Base-by-base conservation (phyloP, 805 yeast genomes). In the Komagataella mondaviorum region DNA sequence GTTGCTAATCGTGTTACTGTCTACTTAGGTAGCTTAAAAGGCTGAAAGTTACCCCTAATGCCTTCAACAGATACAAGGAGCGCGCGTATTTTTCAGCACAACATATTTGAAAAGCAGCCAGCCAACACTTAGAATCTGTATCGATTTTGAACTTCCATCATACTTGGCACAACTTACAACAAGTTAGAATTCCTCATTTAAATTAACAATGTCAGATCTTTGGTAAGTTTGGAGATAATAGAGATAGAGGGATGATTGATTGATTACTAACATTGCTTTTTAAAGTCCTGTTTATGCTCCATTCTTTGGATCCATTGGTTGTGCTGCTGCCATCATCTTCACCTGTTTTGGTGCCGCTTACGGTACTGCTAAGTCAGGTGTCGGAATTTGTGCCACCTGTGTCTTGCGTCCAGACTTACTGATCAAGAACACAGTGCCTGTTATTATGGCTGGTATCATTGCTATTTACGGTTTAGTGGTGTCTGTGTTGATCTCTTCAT, bases 301-400 rank as follows among this genome's bases (percentile, higher is more conserved):
- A 69, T 93, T 93, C 79, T 93, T 93, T 71, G 99, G 99, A 65
- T 91, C 97, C 60, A 88, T 93, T 66, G 99, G 99, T 68, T 95
- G 99, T 79, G 96, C 99, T 54, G 88, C 98, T 51, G 97, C 99
- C 70, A 93, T 93, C 67, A 88, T 95, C 66, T 93, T 93, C 81
- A 90, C 99, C 70, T 88, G 96, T 67, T 88, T 90, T 68, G 99
- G 99, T 76, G 98, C 99, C 64, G 88, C 96, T 53, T 90, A 90
- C 72, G 99, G 99, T 76, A 91, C 98, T 59, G 99, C 99, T 66
- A 91, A 91, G 73, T 86, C 96, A 23, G 99, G 99, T 76, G 96
- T 93, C 59, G 99, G 98, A 81, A 90, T 91, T 68, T 91, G 96
- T 76, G 99, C 96, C 67, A 88, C 96, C 59, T 86, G 96, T 72